phyloP scores from a whole-genome alignment of 345 rosid genomes.

The Hibiscus tridactylites region DNA sequence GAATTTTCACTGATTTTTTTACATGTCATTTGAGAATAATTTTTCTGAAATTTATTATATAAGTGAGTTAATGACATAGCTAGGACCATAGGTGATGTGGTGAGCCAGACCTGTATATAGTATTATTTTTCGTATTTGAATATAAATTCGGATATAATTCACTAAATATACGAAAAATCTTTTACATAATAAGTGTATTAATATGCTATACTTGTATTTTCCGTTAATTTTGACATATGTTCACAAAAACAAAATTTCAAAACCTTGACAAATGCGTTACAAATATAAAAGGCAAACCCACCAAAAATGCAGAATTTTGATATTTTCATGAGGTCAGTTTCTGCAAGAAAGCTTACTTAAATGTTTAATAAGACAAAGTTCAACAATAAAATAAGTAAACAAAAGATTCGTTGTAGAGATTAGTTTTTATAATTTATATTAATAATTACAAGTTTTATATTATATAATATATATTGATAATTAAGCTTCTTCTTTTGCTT shows the following conservation, averaged over 20 bases:
- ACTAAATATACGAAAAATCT: no score
- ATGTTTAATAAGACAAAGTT: conserved; percentile 12
- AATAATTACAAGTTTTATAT: conserved; percentile 26
- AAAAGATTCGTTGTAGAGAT: conserved; percentile 4
- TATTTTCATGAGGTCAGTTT: neutral
- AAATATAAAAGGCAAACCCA: neutral
- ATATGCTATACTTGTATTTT: neutral
- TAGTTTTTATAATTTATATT: conserved; percentile 8
- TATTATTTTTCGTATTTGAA: no score
- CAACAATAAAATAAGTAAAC: neutral
- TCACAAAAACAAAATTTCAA: neutral
- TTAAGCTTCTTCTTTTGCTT: neutral
- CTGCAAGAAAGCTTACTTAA: conserved; percentile 8
- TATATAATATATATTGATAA: neutral
- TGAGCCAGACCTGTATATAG: no score
- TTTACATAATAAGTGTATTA: no score
- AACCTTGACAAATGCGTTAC: neutral
- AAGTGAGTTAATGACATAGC: no score
- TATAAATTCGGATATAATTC: no score
- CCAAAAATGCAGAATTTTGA: neutral
- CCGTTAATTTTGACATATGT: neutral
- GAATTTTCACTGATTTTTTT: no score
- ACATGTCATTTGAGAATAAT: no score
- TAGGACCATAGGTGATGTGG: no score
- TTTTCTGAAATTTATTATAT: no score